A percentile compares a stretch with the other conserved stretches of the same genome.
Evolutionary conservation across 208 protist genomes (phyloP).

Genomic region (Tritrichomonas foetus): DNA sequence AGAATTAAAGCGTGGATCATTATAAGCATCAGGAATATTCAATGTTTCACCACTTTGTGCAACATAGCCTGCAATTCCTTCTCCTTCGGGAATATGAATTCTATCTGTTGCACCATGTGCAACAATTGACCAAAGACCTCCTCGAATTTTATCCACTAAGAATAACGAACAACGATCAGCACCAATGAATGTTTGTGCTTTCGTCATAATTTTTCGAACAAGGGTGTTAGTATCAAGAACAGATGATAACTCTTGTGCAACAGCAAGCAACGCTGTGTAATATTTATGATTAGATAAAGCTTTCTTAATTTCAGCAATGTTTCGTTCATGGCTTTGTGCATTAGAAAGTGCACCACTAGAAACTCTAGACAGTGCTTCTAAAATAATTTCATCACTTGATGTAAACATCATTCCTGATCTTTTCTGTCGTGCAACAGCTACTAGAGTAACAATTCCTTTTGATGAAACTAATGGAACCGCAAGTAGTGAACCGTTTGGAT

Average conservation of each 20-base stretch:
- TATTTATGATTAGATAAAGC: background rate
- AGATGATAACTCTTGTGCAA: conserved; percentile 16
- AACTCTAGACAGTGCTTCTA: background rate
- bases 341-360: background rate
- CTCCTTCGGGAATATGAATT: conserved; percentile 36
- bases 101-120: background rate
- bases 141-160: background rate
- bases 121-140: background rate
- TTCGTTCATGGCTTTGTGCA: background rate
- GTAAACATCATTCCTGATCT: conserved; percentile 27
- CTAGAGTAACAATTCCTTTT: background rate
- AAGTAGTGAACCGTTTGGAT: background rate
- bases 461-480: background rate
- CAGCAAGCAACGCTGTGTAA: background rate
- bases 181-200: conserved; percentile 29
- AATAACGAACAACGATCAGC: conserved; percentile 30
- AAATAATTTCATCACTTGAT: conserved; percentile 5
- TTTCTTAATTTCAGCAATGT: background rate
- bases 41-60: conserved; percentile 50
- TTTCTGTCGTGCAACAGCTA: conserved; percentile 16
- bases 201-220: conserved; percentile 35
- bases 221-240: background rate
- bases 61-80: conserved; percentile 51
- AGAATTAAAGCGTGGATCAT: conserved; percentile 58
- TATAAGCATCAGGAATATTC: conserved; percentile 60